Evolutionary conservation across 2,329 filamentous ascomycete genomes (phyloP), one percentile per base, ranked within the genome.

Genomic region (Cladobotryum protrusum): DNA sequence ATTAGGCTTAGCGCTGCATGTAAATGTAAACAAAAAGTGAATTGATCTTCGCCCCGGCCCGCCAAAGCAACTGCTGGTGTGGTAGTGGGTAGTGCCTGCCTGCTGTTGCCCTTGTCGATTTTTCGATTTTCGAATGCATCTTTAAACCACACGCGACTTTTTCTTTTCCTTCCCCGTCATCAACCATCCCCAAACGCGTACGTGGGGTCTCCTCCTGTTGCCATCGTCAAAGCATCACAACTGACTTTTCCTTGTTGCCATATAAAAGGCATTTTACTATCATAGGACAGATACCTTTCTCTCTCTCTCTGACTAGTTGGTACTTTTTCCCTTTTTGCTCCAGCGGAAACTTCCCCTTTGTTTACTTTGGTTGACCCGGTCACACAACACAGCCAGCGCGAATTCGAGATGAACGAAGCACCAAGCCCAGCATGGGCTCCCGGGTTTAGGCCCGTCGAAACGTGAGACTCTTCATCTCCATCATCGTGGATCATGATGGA

Each of bases 341-440:
- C 17, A 13, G 14, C 17, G 15, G n/a, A n/a, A 29, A 29, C 11
- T 29, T 29, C 24, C 24, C 24, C 36, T 41, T 17, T 41, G 34
- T 20, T 5, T 12, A n/a, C 43, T 18, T 42, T 44, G 14, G 24
- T 29, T 29, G 24, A 29, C 24, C 24, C 6, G 24, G 24, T 29
- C 24, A 29, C 24, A 29, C 24, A 29, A 29, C 24, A 29, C 24
- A 29, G 24, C 6, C 24, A 29, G 7, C 24, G 24, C 24, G 24
- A 29, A 29, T 29, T 29, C 24, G 24, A 48, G 46, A 57, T 57
- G 56, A 53, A 56, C 54, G 53, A 32, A 39, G 49, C 45, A 40
- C 39, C 52, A 44, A 52, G 40, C 54, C 54, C 52, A 48, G 18
- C 37, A 35, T 53, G 54, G 56, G 56, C 45, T 37, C 39, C 51